These are phyloP conservation scores for Oidium heveae DNA, from an alignment of 2,329 filamentous ascomycete genomes.

Conservation along the genomic window DNA sequence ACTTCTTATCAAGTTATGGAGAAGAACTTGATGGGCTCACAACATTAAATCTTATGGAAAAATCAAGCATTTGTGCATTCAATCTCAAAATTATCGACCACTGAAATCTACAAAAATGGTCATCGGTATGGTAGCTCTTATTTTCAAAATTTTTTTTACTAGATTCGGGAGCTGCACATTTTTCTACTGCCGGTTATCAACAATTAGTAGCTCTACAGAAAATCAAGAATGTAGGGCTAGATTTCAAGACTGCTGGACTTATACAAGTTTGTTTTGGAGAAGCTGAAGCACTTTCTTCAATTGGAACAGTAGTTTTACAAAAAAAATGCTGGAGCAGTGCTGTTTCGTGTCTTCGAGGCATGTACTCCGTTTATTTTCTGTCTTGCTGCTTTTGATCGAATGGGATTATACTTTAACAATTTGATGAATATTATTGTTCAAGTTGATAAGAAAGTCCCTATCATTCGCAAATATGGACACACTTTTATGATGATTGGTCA, in stretches of 20 bases:
- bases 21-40: too few species aligned
- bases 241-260: not conserved
- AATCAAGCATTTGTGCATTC: too few species aligned
- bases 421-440: not conserved
- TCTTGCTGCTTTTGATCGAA: not conserved
- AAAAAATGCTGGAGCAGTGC: not conserved
- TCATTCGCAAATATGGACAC: not conserved
- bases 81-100: too few species aligned
- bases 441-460: not conserved
- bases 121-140: not conserved
- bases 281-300: not conserved
- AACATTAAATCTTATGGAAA: too few species aligned
- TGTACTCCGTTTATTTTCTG: not conserved
- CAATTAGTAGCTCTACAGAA: not conserved
- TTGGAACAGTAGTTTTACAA: not conserved
- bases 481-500: not conserved
- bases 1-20: too few species aligned
- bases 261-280: not conserved
- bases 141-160: not conserved
- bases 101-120: not conserved
- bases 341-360: not conserved
- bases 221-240: not conserved
- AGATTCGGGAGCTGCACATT: not conserved
- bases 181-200: not conserved
- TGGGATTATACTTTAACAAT: not conserved